Conservation (phyloP, 2,329 filamentous ascomycete species). For the Aspergillus awamori region DNA sequence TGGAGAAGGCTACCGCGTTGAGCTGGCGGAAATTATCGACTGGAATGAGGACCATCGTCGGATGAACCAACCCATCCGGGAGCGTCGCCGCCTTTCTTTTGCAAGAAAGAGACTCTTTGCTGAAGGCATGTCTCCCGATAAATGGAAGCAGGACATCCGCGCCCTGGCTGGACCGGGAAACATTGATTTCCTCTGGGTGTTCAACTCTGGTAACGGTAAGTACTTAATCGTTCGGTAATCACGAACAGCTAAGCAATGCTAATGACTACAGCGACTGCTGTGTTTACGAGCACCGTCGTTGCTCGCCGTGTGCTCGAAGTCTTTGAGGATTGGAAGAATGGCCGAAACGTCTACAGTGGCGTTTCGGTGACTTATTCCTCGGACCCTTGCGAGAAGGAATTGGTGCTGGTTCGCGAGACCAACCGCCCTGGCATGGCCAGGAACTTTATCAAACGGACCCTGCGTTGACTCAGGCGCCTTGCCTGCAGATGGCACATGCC, state of each 20-base stretch:
- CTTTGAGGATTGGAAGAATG: constrained; percentile 34
- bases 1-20: constrained; percentile 35
- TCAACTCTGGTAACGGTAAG: constrained; percentile 49
- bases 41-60: constrained; percentile 39
- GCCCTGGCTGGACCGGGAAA: constrained; percentile 38
- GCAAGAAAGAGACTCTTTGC: constrained; percentile 43
- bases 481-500: neutral
- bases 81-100: constrained; percentile 48
- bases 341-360: constrained; percentile 34
- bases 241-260: constrained; percentile 11
- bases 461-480: constrained; percentile 14
- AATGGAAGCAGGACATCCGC: constrained; percentile 41
- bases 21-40: constrained; percentile 33
- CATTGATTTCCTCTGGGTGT: constrained; percentile 46
- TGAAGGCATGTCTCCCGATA: constrained; percentile 35
- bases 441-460: constrained; percentile 20
- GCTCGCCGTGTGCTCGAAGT: constrained; percentile 38
- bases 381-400: constrained; percentile 45
- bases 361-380: constrained; percentile 42
- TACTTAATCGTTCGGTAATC: neutral
- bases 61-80: constrained; percentile 40
- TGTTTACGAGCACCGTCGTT: constrained; percentile 42
- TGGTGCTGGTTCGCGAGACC: constrained; percentile 33
- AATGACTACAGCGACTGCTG: constrained; percentile 37
- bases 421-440: constrained; percentile 21